A percentile compares a stretch with the other conserved stretches of the same genome.
These are phyloP conservation scores for Argentina anserina DNA, from an alignment of 306 rosid species.

Conservation along the genomic window DNA sequence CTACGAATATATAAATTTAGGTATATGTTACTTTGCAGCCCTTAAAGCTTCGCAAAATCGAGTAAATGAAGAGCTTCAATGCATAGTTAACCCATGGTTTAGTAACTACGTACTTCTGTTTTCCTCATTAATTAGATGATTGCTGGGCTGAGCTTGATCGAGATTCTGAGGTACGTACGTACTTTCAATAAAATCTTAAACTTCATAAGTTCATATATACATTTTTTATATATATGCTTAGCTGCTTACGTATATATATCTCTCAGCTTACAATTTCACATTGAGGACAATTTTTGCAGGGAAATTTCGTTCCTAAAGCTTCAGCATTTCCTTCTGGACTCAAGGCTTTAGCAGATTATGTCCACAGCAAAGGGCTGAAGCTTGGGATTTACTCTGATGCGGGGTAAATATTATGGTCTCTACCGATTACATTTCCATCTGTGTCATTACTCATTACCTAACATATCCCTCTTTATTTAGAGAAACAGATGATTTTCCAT, in stretches of 20 bases:
- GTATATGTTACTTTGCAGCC: slow-evolving; percentile 26
- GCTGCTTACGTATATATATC: neutral
- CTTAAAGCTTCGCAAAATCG: neutral
- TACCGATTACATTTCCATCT: neutral
- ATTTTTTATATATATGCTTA: no score
- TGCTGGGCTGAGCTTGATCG: slow-evolving; percentile 77
- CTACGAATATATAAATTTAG: slow-evolving; percentile 62
- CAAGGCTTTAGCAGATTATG: slow-evolving; percentile 68
- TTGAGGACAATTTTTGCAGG: slow-evolving; percentile 30
- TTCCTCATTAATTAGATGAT: slow-evolving; percentile 43
- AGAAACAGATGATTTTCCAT: no score
- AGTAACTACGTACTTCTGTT: neutral
- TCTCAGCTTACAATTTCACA: no score
- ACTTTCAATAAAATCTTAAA: no score
- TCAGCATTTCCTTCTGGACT: slow-evolving; percentile 78
- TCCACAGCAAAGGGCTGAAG: slow-evolving; percentile 64
- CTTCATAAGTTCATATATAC: no score
- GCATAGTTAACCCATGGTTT: no score
- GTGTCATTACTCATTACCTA: no score
- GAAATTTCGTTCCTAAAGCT: slow-evolving; percentile 55
- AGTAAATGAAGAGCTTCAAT: neutral
- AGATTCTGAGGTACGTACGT: slow-evolving; percentile 60
- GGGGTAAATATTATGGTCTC: slow-evolving; percentile 34
- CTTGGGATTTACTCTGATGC: slow-evolving; percentile 81
- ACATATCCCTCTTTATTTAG: no score